Evolutionary conservation across 1,139 yeast species (phyloP), one percentile per base, ranked within the genome.

Genomic region (Nakaseomyces delphensis): DNA sequence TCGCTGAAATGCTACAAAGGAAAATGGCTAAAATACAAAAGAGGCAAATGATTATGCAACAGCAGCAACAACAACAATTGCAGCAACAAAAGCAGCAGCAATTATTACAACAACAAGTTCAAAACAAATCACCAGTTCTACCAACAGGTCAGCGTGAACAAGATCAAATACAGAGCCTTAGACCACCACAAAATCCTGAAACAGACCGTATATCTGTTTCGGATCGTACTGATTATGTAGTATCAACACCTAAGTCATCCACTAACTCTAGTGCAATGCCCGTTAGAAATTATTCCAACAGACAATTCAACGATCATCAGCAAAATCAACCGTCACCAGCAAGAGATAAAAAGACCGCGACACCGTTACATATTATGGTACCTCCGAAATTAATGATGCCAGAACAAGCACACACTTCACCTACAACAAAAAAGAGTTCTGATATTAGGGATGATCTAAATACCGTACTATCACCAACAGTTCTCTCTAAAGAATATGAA

Each of bases 1-100:
- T 89, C 18, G 78, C 76, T 44, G 99, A 91, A 64, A 82, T 82
- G 87, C 59, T 70, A 48, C 77, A 76, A 54, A 74, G 94, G 45
- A 75, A 83, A 69, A 67, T 69, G 67, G 73, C 82, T 19, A 75
- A 82, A 43, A 39, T 57, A 31, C 61, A 55, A 43, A 58, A 55
- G 45, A 57, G 48, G 48, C 57, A 54, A 37, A 33, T 40, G 15
- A 19, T 42, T 15, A 21, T 23, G 42, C 53, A 42, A 27, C 57
- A 50, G 24, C 46, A 40, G 39, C 52, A 47, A 29, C 43, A 38
- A 19, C 53, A 48, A 23, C 50, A 45, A 30, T 56, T 42, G 38
- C 50, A 43, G 19, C 25, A n/a, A 33, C 37, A 33, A 21, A n/a
- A 4, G 8, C 37, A 16, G 20, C 21, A 18, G 25, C 36, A 16